Evolutionary conservation across 2,329 filamentous ascomycete species (phyloP), one percentile per base, ranked within the genome.

Genomic region (Pestalotiopsis sp.): DNA sequence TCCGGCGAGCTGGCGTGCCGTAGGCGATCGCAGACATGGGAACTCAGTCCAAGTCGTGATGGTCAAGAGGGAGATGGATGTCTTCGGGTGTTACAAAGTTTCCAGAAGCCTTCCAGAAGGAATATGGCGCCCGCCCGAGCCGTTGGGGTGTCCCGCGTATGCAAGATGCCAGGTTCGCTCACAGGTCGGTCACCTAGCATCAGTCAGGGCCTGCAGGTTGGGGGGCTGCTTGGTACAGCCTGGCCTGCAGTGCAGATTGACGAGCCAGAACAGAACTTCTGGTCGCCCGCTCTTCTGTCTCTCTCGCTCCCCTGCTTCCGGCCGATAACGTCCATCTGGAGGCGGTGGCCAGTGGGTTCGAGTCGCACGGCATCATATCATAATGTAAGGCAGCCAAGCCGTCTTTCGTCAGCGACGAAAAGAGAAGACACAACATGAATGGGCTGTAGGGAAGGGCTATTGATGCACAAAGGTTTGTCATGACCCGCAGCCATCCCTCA

Each of bases 21-120:
- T 36, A 23, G 31, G 23, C 23, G 57, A 61, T 61, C 31, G 45
- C 20, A 52, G 45, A 52, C 45, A 52, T 52, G 45, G 45, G 45
- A 52, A 52, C n/a, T 36, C 31, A 9, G 31, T 36, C 31, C 31
- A 36, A 36, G 31, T 20, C 45, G 17, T 52, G 45, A 52, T 52
- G 45, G 59, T 9, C 27, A n/a, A 27, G 20, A 38, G 58, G 20
- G 14, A 20, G 17, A 17, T 27, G 27, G 25, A 31, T 23, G 36
- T 31, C 59, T 20, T 14, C 38, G 31, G 31, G 31, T 23, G 23
- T 20, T 23, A n/a, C 45, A 66, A 13, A 57, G 14, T 17, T 66
- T 66, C 63, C 63, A 66, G 25, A 57, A 66, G 52, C 41, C 25
- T 66, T 66, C 63, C 52, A 66, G 63, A 66, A 66, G 63, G 63